These are phyloP conservation scores for Dendrobium chrysotoxum DNA, from an alignment of 106 monocot genomes.

Conservation along the genomic window DNA sequence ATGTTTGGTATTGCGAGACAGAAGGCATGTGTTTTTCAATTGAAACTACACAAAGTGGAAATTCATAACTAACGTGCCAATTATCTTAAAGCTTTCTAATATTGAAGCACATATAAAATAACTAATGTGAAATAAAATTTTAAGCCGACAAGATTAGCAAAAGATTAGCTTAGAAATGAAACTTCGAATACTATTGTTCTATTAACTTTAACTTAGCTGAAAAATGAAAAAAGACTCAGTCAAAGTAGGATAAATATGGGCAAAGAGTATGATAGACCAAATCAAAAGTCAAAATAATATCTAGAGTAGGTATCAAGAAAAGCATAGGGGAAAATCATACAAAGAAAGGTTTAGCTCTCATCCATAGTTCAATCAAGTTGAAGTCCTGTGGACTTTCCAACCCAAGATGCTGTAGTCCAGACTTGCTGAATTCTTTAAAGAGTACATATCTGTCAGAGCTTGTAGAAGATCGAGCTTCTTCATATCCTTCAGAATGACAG, in stretches of 20 bases:
- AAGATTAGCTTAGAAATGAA: not conserved
- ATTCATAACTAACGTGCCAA: not conserved
- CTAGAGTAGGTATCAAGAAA: not conserved
- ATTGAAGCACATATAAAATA: not conserved
- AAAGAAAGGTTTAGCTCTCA: conserved; percentile 33
- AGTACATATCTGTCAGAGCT: conserved; percentile 21
- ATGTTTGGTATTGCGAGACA: not conserved
- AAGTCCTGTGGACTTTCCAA: conserved; percentile 24
- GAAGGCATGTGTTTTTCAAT: not conserved
- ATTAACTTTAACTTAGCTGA: not conserved
- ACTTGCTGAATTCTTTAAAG: conserved; percentile 57
- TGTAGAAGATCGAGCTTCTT: conserved; percentile 3
- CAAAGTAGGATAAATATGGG: not conserved
- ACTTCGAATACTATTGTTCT: not conserved
- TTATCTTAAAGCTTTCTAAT: not conserved
- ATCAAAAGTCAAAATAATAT: not conserved
- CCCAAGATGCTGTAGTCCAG: conserved; percentile 54
- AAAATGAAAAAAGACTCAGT: not conserved
- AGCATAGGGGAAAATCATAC: conserved; percentile 28
- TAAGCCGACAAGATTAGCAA: not conserved
- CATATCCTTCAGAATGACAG: conserved; percentile 9
- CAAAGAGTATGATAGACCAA: not conserved
- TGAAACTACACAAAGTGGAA: not conserved
- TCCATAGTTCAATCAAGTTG: conserved; percentile 52
- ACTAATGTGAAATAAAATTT: not conserved